Conservation (phyloP, 106 monocot species). For the Phalaenopsis equestris region DNA sequence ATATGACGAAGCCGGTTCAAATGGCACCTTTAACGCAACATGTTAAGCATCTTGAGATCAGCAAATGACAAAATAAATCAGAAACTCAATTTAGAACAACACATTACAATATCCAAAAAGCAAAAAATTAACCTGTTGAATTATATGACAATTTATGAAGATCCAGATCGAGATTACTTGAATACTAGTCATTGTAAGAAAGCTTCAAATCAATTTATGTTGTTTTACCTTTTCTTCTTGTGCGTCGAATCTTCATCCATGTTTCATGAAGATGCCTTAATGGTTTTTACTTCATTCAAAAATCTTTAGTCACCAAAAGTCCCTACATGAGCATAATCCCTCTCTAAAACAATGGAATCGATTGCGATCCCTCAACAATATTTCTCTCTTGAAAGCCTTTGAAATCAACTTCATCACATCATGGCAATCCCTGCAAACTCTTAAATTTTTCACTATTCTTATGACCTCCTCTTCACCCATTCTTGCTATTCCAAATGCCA, state of each 20-base stretch:
- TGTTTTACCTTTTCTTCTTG: neutral
- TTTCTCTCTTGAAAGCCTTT: conserved; percentile 36
- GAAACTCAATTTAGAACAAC: no score
- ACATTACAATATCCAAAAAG: no score
- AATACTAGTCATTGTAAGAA: no score
- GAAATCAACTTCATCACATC: conserved; percentile 57
- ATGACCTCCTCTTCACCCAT: conserved; percentile 14
- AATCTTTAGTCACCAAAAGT: conserved; percentile 40
- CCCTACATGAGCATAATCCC: conserved; percentile 49
- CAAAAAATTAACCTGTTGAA: no score
- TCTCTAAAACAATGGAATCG: conserved; percentile 45
- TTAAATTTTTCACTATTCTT: conserved; percentile 50
- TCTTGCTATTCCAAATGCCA: conserved; percentile 48
- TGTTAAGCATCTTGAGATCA: no score
- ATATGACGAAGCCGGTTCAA: no score
- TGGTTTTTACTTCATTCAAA: neutral
- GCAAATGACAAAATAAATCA: no score
- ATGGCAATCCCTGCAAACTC: conserved; percentile 53
- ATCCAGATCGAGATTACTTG: no score
- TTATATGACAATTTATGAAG: no score
- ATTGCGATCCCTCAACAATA: conserved; percentile 56
- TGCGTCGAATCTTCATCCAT: neutral
- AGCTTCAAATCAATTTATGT: no score
- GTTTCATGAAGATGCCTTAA: neutral
- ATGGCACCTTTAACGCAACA: no score